Evolutionary conservation across 768 basidiomycete species (phyloP).

Genomic region (Mycena chlorophos): DNA sequence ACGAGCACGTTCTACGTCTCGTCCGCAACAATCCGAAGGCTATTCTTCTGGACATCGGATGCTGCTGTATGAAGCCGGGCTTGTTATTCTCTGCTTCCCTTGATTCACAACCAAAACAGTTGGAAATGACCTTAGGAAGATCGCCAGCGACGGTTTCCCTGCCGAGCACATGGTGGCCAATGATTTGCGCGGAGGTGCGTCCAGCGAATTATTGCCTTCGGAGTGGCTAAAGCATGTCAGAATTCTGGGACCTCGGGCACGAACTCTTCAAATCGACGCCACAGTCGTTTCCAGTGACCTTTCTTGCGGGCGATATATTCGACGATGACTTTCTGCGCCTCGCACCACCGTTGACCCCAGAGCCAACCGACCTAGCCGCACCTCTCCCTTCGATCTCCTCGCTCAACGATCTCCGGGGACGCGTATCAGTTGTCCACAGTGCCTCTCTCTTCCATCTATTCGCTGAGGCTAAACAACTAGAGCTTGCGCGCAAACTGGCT

Average conservation of each 20-base stretch:
- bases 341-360: constrained; percentile 25
- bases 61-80: constrained; percentile 37
- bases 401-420: constrained; percentile 47
- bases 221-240: constrained; percentile 29
- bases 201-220: background rate
- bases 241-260: constrained; percentile 64
- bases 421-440: constrained; percentile 50
- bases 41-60: constrained; percentile 45
- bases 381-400: constrained; percentile 36
- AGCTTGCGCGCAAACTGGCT: constrained; percentile 43
- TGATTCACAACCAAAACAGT: constrained; percentile 27
- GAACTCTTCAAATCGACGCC: constrained; percentile 56
- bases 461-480: constrained; percentile 36
- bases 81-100: background rate
- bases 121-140: constrained; percentile 42
- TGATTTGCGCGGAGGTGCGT: constrained; percentile 36
- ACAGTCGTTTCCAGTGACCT: constrained; percentile 52
- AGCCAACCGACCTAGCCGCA: constrained; percentile 25
- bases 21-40: constrained; percentile 26
- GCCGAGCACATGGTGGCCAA: constrained; percentile 36
- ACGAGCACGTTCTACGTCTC: constrained; percentile 33
- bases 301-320: constrained; percentile 57
- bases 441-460: constrained; percentile 58
- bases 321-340: constrained; percentile 44
- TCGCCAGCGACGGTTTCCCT: constrained; percentile 42